These are phyloP conservation scores for Colletotrichum caudatum DNA, from an alignment of 2,329 filamentous ascomycete genomes.

Conservation along the genomic window DNA sequence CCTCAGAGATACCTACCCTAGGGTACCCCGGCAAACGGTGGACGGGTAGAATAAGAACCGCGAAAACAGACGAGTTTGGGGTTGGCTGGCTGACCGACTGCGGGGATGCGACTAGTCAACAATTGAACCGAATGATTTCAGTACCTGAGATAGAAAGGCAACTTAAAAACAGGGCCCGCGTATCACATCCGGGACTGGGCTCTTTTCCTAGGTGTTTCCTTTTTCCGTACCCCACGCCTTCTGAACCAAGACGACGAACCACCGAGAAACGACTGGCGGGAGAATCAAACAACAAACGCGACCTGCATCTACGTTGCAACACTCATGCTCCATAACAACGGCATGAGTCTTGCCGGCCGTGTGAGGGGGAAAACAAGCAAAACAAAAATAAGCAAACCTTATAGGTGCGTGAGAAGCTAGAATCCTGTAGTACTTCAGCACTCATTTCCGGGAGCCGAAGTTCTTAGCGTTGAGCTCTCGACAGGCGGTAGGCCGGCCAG, in stretches of 20 bases:
- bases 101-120: slow-evolving; percentile 10
- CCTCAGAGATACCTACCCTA: slow-evolving; percentile 17
- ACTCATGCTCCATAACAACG: background rate
- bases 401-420: slow-evolving; percentile 5
- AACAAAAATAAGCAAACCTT: background rate
- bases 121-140: background rate
- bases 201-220: background rate
- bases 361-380: background rate
- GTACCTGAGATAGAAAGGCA: background rate
- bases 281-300: slow-evolving; percentile 8
- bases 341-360: background rate
- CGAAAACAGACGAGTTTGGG: slow-evolving; percentile 30
- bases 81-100: slow-evolving; percentile 25
- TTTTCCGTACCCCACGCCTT: background rate
- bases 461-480: slow-evolving; percentile 4
- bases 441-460: slow-evolving; percentile 19
- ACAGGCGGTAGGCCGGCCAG: slow-evolving; percentile 13
- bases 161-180: background rate
- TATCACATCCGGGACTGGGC: slow-evolving; percentile 1
- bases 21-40: slow-evolving; percentile 21
- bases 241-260: background rate
- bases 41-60: slow-evolving; percentile 27
- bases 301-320: background rate
- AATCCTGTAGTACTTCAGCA: slow-evolving; percentile 1
- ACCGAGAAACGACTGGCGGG: background rate